Percentiles rank a stretch among this genome's conserved stretches.
These are phyloP conservation scores for Rhodosporidiobolus odoratus DNA, from an alignment of 768 basidiomycete species.

Conservation along the genomic window DNA sequence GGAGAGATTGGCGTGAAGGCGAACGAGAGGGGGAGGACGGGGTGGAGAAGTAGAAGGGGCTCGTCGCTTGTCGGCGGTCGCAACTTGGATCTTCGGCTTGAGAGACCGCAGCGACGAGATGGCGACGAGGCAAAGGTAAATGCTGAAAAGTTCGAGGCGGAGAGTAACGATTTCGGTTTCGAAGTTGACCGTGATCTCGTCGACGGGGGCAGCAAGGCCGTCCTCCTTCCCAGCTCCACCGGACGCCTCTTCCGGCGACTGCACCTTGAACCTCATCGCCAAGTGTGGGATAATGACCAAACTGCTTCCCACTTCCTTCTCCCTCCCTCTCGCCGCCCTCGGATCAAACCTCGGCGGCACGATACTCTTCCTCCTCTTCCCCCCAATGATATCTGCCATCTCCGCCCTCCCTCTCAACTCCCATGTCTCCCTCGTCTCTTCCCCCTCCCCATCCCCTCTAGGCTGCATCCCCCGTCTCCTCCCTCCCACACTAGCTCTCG, in stretches of 20 bases:
- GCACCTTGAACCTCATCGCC: constrained; percentile 6
- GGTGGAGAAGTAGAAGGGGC: neutral
- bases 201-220: constrained; percentile 8
- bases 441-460: neutral
- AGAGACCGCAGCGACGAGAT: constrained; percentile 32
- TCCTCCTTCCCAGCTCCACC: constrained; percentile 2
- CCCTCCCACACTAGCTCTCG: constrained; percentile 10
- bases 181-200: constrained; percentile 21
- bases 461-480: neutral
- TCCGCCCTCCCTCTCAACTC: constrained; percentile 38
- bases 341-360: neutral
- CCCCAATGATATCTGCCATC: neutral
- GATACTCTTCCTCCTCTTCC: constrained; percentile 19
- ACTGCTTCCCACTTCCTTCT: constrained; percentile 12
- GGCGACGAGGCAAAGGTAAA: constrained; percentile 55
- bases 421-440: constrained; percentile 19
- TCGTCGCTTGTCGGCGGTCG: neutral
- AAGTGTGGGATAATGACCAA: constrained; percentile 13
- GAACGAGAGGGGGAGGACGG: constrained; percentile 21
- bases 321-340: neutral
- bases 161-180: constrained; percentile 35
- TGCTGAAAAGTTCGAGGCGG: constrained; percentile 54
- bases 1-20: constrained; percentile 5
- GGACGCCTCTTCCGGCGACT: constrained; percentile 1
- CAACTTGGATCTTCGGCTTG: neutral